These are phyloP conservation scores for Ceratocystis lukuohia DNA, from an alignment of 2,329 filamentous ascomycete species.

Conservation along the genomic window DNA sequence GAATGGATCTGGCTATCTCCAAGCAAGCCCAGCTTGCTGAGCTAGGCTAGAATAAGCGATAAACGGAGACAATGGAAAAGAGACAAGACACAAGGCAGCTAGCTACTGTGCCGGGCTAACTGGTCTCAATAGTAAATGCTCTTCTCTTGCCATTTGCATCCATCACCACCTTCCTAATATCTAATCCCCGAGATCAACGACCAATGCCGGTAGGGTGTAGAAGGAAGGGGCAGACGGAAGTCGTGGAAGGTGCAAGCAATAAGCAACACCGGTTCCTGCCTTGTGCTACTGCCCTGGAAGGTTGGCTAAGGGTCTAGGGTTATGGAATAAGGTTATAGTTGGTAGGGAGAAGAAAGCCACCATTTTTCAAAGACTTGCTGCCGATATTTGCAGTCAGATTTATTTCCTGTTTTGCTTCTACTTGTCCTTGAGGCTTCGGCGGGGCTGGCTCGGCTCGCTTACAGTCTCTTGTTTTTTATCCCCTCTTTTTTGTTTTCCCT, in stretches of 20 bases:
- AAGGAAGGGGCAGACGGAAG: not conserved
- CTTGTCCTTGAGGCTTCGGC: no score
- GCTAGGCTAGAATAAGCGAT: no score
- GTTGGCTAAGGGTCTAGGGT: not conserved
- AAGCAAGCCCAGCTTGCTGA: not conserved
- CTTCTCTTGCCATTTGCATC: no score
- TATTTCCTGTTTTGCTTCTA: no score
- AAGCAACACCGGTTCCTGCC: not conserved
- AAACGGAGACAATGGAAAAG: not conserved
- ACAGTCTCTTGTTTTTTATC: not conserved
- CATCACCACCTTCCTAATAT: no score
- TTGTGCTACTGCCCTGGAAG: not conserved
- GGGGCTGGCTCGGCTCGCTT: no score
- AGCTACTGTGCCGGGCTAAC: no score
- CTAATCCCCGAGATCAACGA: no score
- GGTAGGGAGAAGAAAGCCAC: not conserved
- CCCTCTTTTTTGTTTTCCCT: not conserved
- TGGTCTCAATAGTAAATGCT: no score
- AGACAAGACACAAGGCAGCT: not conserved
- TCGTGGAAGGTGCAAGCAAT: not conserved
- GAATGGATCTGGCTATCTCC: not conserved
- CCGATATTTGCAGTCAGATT: not conserved
- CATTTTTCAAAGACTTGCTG: not conserved
- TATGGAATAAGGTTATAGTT: not conserved
- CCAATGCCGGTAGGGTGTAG: not conserved